Evolutionary conservation across 345 rosid species (phyloP), one percentile per base, ranked within the genome.

Genomic region (Alliaria petiolata): DNA sequence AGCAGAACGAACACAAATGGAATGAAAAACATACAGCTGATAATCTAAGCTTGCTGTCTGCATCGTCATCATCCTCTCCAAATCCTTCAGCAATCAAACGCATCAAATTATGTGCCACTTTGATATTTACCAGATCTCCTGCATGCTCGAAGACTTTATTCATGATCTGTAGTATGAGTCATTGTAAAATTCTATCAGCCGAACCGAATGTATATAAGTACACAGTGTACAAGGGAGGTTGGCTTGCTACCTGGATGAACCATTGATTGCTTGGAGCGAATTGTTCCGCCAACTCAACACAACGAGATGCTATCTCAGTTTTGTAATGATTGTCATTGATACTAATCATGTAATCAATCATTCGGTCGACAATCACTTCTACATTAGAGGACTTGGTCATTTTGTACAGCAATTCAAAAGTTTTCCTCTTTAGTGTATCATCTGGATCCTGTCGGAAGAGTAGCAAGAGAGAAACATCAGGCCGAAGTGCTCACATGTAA

Each of bases 351-450:
- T 95, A 95, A 78, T 87, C 97, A 78, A 95, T 91, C 99, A 95
- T 91, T 62, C 99, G 88, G 75, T 88, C 96, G 65, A 91, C 98
- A 80, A 95, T 91, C 74, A 95, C 99, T 80, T 95, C 98, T 58
- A 95, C 99, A 72, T 95, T 95, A 47, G 96, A 78, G 59, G 95
- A 89, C 88, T 92, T 95, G 39, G 99, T 95, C 99, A 95, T 95
- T 79, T 91, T 91, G 77, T 88, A 90, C 35, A 95, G 84, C 58
- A 95, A 65, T 78, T 95, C 98, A 83, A 95, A 91, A 2, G 99
- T 95, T 77, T 95, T 91, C 70, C 99, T 81, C 88, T 95, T 95
- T 25, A 95, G 79, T 53, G 97, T 95, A 77, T 95, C 99, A 85
- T 95, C 99, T 43, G 98, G 96, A 80, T 95, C 99, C 99, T 95